phyloP scores from a whole-genome alignment of 352 stramenopile genomes.

The Pythium grandisporangium region DNA sequence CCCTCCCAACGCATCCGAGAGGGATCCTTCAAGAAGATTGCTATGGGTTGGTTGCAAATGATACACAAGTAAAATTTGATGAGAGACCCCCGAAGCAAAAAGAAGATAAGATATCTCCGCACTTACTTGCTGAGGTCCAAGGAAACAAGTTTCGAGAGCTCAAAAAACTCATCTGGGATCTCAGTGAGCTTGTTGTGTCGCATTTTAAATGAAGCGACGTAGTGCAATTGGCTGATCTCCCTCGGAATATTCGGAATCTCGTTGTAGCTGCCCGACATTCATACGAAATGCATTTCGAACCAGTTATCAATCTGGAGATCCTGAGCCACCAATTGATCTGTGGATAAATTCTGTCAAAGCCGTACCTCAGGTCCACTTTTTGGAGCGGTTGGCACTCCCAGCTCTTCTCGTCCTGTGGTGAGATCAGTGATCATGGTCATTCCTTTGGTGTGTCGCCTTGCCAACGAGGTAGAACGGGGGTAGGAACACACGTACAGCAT shows the following conservation, averaged over 20 bases:
- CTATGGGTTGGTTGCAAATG: too few species aligned
- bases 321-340: too few species aligned
- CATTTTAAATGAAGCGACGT: slow-evolving; percentile 58
- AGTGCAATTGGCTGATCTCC: slow-evolving; percentile 34
- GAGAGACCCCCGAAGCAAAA: too few species aligned
- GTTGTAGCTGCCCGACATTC: slow-evolving; percentile 43
- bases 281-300: background rate
- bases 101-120: too few species aligned
- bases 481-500: slow-evolving; percentile 27
- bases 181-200: slow-evolving; percentile 52
- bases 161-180: slow-evolving; percentile 48
- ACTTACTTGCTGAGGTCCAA: slow-evolving; percentile 78
- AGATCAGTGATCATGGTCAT: too few species aligned
- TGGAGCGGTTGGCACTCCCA: slow-evolving; percentile 62
- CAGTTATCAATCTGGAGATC: too few species aligned
- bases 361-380: slow-evolving; percentile 66
- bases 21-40: slow-evolving; percentile 39
- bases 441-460: too few species aligned
- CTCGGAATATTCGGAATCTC: slow-evolving; percentile 45
- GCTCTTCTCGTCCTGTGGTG: slow-evolving; percentile 46
- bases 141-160: slow-evolving; percentile 39
- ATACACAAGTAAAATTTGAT: slow-evolving; percentile 7
- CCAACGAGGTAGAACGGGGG: too few species aligned
- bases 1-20: slow-evolving; percentile 36
- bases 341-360: background rate